Base-by-base conservation (phyloP, 1,284 basidiomycete species). In the Apiotrichum sp. region DNA sequence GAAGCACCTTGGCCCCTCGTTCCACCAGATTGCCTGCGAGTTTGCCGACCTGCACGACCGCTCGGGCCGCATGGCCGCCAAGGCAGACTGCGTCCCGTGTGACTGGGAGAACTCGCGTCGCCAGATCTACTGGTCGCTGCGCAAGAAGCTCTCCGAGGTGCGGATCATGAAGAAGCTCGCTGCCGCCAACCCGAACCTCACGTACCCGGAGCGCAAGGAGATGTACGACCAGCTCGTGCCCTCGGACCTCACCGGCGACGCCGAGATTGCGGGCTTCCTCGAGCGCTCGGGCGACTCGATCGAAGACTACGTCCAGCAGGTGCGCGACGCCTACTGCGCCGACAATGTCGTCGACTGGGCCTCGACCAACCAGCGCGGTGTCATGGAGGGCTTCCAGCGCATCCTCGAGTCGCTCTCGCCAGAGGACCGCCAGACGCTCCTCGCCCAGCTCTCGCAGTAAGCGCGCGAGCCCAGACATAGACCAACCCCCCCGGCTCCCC, bases 41-140 rank as follows among this genome's bases (percentile, higher is more conserved):
- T 98, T 97, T 71, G 95, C 93, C 48, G 96, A 99, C 77, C 85
- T 97, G 62, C 96, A 61, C 67, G 95, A 93, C 78, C 89, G 92
- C 55, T 83, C 86, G 45, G 93, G 93, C 58, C 89, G 95, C 59
- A 98, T 98, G 95, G 89, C 96, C 78, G 93, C 93, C 33, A 98
- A 98, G 78, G 93, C 92, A 16, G 96, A 88, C 71, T 93, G 87
- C 45, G 88, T 83, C 69, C 81, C 84, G 35, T 84, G 83, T 57
- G 83, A 86, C 56, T 96, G 93, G 93, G 87, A 87, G 73, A 83
- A 91, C 61, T 86, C 93, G 47, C 86, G 95, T 61, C 83, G 90
- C 62, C 84, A 87, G 75, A 98, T 99, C 83, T 98, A 97, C 81
- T 95, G 91, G 92, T 86, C 90, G 53, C 81, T 93, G 48, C 87